Evolutionary conservation across 2,329 filamentous ascomycete genomes (phyloP).

Genomic region (Colletotrichum noveboracense): DNA sequence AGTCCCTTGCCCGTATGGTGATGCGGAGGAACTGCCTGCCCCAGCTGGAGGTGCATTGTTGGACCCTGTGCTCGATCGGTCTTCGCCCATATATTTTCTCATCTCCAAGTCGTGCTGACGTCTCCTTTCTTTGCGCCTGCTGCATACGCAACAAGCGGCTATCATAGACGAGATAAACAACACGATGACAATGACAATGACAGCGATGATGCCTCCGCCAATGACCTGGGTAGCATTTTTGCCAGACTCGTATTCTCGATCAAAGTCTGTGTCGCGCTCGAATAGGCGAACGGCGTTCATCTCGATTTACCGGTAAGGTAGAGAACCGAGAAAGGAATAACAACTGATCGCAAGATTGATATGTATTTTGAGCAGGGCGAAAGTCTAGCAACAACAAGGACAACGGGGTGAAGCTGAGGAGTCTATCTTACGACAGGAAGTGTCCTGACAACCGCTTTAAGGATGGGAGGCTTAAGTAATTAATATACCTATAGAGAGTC

Average conservation of each 20-base stretch:
- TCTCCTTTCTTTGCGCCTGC: not conserved
- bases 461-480: no score
- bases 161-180: not conserved
- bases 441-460: no score
- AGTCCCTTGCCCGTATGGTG: not conserved
- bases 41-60: not conserved
- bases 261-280: not conserved
- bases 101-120: not conserved
- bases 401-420: no score
- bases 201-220: not conserved
- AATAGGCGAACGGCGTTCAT: no score
- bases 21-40: not conserved
- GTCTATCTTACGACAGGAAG: no score
- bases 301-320: no score
- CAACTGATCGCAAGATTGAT: no score
- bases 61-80: not conserved
- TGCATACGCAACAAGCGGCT: not conserved
- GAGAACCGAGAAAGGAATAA: no score
- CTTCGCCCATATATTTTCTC: not conserved
- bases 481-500: no score
- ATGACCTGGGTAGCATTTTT: not conserved
- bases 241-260: not conserved
- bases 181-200: not conserved
- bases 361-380: no score
- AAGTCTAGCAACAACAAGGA: no score